Conservation (phyloP, 2,329 filamentous ascomycete species). For the Dactylellina drechsleri region DNA sequence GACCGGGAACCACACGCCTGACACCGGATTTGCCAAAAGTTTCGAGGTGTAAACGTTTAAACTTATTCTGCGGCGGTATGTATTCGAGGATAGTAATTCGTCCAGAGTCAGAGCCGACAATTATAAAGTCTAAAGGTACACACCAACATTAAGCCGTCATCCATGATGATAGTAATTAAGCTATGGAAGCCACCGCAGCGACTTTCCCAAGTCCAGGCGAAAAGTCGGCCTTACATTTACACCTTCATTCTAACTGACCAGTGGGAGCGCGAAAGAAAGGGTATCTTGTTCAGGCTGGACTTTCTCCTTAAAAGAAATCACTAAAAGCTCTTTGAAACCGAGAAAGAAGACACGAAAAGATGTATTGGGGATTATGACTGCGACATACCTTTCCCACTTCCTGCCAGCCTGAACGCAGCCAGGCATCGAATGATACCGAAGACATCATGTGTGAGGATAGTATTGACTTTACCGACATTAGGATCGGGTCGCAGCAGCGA, state of each 20-base stretch:
- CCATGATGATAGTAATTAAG: slow-evolving; percentile 38
- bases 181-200: not conserved
- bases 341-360: slow-evolving; percentile 64
- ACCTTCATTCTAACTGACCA: slow-evolving; percentile 39
- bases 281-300: slow-evolving; percentile 62
- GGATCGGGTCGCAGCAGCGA: slow-evolving; percentile 87
- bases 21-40: slow-evolving; percentile 98
- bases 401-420: slow-evolving; percentile 88
- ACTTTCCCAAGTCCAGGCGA: slow-evolving; percentile 23
- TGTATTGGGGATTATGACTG: slow-evolving; percentile 50
- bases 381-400: slow-evolving; percentile 91
- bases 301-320: slow-evolving; percentile 69
- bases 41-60: slow-evolving; percentile 90
- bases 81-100: slow-evolving; percentile 96
- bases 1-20: slow-evolving; percentile 89
- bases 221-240: slow-evolving; percentile 49
- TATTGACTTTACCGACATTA: slow-evolving; percentile 83
- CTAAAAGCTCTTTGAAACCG: slow-evolving; percentile 70
- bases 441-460: slow-evolving; percentile 88
- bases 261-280: slow-evolving; percentile 59
- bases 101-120: slow-evolving; percentile 93
- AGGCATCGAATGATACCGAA: slow-evolving; percentile 95
- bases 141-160: slow-evolving; percentile 38
- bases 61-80: slow-evolving; percentile 82
- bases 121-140: slow-evolving; percentile 80